These are phyloP conservation scores for Salix purpurea DNA, from an alignment of 345 rosid genomes.

Conservation along the genomic window DNA sequence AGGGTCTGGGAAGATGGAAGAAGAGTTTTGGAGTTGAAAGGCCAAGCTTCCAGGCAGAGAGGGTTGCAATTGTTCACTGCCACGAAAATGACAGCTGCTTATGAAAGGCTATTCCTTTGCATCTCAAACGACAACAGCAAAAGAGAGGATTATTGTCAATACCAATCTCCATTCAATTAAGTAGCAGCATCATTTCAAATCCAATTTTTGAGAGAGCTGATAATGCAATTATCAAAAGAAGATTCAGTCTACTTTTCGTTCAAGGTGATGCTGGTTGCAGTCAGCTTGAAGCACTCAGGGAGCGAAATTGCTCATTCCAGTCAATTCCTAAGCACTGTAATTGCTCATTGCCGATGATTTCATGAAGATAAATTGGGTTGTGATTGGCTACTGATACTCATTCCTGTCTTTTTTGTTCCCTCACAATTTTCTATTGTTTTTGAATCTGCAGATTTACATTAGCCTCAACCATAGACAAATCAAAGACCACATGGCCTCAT, in stretches of 20 bases:
- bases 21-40: conserved; percentile 57
- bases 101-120: conserved; percentile 83
- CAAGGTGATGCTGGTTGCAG: not conserved
- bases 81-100: conserved; percentile 81
- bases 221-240: not conserved
- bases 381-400: not conserved
- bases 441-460: not conserved
- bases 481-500: not conserved
- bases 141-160: conserved; percentile 40
- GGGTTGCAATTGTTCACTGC: conserved; percentile 74
- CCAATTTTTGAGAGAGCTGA: not conserved
- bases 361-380: not conserved
- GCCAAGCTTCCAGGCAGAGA: conserved; percentile 52
- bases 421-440: not conserved
- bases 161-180: conserved; percentile 20
- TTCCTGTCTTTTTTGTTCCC: not conserved
- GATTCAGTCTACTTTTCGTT: no score
- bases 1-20: conserved; percentile 57
- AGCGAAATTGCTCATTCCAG: no score
- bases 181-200: not conserved
- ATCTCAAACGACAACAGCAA: conserved; percentile 36
- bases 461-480: not conserved
- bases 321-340: not conserved
- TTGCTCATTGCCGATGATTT: not conserved
- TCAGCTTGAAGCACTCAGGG: not conserved